Evolutionary conservation across 2,329 filamentous ascomycete genomes (phyloP).

Genomic region (Nemania sp.): DNA sequence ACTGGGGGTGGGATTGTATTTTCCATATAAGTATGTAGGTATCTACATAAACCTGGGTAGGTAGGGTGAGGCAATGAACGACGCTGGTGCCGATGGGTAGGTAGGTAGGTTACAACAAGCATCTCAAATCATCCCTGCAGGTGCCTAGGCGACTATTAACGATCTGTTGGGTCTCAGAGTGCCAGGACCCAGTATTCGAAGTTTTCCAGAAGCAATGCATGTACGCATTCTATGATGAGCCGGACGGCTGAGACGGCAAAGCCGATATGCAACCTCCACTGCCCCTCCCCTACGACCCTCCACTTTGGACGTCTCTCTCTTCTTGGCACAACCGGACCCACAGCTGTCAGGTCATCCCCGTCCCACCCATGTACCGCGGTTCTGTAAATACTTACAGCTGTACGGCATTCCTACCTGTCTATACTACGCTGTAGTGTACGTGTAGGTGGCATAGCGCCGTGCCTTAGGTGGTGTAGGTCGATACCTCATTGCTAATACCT

Average conservation of each 20-base stretch:
- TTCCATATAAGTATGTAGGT: not conserved
- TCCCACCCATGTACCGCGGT: not conserved
- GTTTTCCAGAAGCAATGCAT: conserved; percentile 33
- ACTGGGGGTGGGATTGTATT: no score
- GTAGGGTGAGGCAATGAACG: not conserved
- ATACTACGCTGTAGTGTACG: not conserved
- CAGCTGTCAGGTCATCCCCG: conserved; percentile 17
- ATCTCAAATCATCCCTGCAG: conserved; percentile 37
- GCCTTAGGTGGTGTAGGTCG: not conserved
- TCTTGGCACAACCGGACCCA: conserved; percentile 27
- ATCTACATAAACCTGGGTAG: not conserved
- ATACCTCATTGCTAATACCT: not conserved
- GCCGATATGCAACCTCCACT: conserved; percentile 35
- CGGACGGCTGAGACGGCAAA: conserved; percentile 41
- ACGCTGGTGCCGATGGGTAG: no score
- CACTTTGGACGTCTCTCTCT: conserved; percentile 14
- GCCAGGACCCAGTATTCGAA: conserved; percentile 32
- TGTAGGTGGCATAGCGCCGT: not conserved
- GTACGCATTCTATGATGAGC: conserved; percentile 15
- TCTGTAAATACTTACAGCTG: not conserved
- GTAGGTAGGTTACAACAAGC: not conserved
- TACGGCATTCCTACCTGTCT: not conserved
- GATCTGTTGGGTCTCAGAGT: conserved; percentile 11
- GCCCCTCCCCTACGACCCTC: conserved; percentile 13
- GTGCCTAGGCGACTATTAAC: conserved; percentile 13